Conservation (phyloP, 1,139 yeast species). For the Geotrichum citri-aurantii region DNA sequence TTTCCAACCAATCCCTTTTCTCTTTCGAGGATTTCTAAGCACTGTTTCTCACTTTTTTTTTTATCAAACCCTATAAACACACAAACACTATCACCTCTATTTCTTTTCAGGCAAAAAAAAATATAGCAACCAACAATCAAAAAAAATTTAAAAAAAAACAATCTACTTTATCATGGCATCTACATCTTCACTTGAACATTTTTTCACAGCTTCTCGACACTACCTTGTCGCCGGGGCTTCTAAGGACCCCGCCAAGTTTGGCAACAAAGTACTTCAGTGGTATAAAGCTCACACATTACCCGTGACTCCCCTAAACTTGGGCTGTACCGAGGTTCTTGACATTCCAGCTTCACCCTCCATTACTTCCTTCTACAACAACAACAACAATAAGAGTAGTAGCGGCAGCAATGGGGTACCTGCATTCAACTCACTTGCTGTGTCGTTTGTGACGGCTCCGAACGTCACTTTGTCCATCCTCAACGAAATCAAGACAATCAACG, state of each 20-base stretch:
- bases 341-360: conserved; percentile 41
- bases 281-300: conserved; percentile 53
- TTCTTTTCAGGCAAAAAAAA: neutral
- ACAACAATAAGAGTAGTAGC: conserved; percentile 24
- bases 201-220: conserved; percentile 47
- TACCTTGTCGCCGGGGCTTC: conserved; percentile 78
- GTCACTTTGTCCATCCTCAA: conserved; percentile 48
- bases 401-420: conserved; percentile 20
- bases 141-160: neutral
- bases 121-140: too few relatives aligned
- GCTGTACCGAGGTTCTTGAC: conserved; percentile 49
- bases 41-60: too few relatives aligned
- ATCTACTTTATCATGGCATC: conserved; percentile 4
- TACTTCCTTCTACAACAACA: conserved; percentile 34
- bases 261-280: conserved; percentile 67
- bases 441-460: conserved; percentile 66
- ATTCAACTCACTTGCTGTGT: conserved; percentile 9
- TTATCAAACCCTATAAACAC: too few relatives aligned
- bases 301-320: conserved; percentile 57
- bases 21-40: too few relatives aligned
- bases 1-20: too few relatives aligned
- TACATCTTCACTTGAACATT: conserved; percentile 32
- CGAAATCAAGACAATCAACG: conserved; percentile 37
- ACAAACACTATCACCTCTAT: neutral
- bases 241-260: conserved; percentile 58